phyloP scores from a whole-genome alignment of 2,329 filamentous ascomycete genomes.

The Aspergillus sp. region DNA sequence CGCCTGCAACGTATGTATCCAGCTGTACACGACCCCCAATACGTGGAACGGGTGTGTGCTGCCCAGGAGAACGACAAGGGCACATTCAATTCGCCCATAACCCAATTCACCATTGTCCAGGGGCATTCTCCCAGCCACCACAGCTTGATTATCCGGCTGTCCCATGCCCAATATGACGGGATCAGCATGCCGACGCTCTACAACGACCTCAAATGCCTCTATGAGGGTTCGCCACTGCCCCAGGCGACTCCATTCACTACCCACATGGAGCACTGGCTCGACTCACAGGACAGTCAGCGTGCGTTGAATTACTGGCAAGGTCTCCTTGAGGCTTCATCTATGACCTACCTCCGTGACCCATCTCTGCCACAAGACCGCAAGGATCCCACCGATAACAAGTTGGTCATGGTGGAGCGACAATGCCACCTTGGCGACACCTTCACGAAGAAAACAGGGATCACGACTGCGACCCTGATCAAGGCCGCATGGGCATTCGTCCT shows the following conservation, averaged over 20 bases:
- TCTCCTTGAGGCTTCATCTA: background rate
- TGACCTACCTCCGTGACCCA: background rate
- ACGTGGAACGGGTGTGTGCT: too few relatives aligned
- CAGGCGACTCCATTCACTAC: too few relatives aligned
- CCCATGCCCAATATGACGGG: constrained; percentile 57
- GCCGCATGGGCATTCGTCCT: constrained; percentile 53
- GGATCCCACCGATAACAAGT: constrained; percentile 2
- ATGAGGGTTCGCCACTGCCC: too few relatives aligned
- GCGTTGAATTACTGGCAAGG: too few relatives aligned
- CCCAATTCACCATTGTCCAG: background rate
- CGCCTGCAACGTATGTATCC: too few relatives aligned
- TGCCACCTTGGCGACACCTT: too few relatives aligned
- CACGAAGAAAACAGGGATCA: constrained; percentile 36
- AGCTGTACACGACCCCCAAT: too few relatives aligned
- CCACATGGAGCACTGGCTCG: too few relatives aligned
- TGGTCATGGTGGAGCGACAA: constrained; percentile 12
- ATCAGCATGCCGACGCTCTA: constrained; percentile 51
- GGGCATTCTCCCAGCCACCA: constrained; percentile 10
- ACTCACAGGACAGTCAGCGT: too few relatives aligned
- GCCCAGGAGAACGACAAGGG: too few relatives aligned
- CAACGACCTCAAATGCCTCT: constrained; percentile 36
- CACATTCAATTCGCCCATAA: background rate
- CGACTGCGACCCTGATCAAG: constrained; percentile 50
- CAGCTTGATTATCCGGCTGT: constrained; percentile 51
- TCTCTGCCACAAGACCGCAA: background rate